phyloP scores from a whole-genome alignment of 163 green algal species.

The Picocystis sp. region DNA sequence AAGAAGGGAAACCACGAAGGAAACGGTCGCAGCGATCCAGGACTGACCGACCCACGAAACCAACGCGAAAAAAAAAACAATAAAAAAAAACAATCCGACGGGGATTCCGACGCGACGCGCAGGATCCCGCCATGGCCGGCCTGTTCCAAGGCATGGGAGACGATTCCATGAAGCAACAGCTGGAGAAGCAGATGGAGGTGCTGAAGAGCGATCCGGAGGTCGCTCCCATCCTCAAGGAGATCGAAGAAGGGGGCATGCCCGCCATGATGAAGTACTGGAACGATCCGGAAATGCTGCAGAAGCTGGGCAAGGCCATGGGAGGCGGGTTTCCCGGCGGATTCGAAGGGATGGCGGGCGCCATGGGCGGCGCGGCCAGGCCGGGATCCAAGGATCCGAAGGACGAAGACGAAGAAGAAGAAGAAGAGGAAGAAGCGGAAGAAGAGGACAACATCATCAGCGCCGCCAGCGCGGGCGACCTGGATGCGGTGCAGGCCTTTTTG shows the following conservation, averaged over 20 bases:
- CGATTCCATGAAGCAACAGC: slow-evolving; percentile 47
- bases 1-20: too few species aligned
- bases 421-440: slow-evolving; percentile 32
- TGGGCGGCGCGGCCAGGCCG: background rate
- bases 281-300: slow-evolving; percentile 72
- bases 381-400: background rate
- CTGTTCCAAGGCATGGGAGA: slow-evolving; percentile 63
- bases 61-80: too few species aligned
- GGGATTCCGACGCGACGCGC: background rate
- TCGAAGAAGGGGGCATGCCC: slow-evolving; percentile 69
- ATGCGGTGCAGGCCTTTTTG: slow-evolving; percentile 67
- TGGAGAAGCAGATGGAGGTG: slow-evolving; percentile 58
- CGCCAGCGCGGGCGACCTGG: slow-evolving; percentile 62
- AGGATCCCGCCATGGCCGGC: slow-evolving; percentile 34
- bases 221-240: slow-evolving; percentile 67
- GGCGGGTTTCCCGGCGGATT: slow-evolving; percentile 1
- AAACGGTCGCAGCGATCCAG: too few species aligned
- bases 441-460: slow-evolving; percentile 38
- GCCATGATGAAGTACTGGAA: slow-evolving; percentile 99
- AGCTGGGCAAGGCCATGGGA: slow-evolving; percentile 54
- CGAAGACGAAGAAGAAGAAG: slow-evolving; percentile 21
- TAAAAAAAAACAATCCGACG: too few species aligned
- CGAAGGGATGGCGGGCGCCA: background rate
- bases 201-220: slow-evolving; percentile 59
- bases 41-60: too few species aligned